Evolutionary conservation across 257 asterid genomes (phyloP), one percentile per base, ranked within the genome.

Genomic region (Linderniella brevidens): DNA sequence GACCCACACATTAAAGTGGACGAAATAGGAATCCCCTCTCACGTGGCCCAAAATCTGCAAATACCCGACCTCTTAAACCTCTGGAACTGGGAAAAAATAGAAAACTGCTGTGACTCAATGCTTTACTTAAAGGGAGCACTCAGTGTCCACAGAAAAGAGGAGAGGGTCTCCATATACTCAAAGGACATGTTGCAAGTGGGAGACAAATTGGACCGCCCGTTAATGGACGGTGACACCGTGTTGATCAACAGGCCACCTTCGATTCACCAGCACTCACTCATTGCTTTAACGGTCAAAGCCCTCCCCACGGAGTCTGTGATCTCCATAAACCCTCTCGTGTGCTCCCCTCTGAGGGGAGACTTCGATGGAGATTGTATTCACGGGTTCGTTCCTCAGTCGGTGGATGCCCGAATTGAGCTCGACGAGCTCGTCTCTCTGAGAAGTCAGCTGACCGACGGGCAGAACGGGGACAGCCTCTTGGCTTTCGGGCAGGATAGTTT

Each of bases 291-390:
- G 10, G 94, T 85, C 42, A 77, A 68, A 64, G 51, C 77, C 58
- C 94, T 90, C 39, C 99, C 94, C 0, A 58, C 58, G 48, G 55
- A 52, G 20, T 63, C 77, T 16, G 94, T 68, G 61, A 65, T 77
- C 17, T 71, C 93, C 18, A 74, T 90, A 20, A 90, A 90, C 52
- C 99, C 99, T 12, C 79, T 79, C 13, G 65, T 79, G 8, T 90
- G 99, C 65, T 64, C 80, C 25, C 99, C 99, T 19, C 68, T 90
- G 37, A 77, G 92, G 56, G 99, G 99, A 36, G 99, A 90, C 63
- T 90, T 90, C 20, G 99, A 90, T 64, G 99, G 99, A 13, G 96
- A 90, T 46, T 90, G 96, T 59, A 82, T 90, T 57, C 99, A 90
- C 56, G 96, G 96, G 19, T 90, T 65, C 67, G 82, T 86, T 46